phyloP scores from a whole-genome alignment of 2,329 filamentous ascomycete species.

The Diaporthe helianthi region DNA sequence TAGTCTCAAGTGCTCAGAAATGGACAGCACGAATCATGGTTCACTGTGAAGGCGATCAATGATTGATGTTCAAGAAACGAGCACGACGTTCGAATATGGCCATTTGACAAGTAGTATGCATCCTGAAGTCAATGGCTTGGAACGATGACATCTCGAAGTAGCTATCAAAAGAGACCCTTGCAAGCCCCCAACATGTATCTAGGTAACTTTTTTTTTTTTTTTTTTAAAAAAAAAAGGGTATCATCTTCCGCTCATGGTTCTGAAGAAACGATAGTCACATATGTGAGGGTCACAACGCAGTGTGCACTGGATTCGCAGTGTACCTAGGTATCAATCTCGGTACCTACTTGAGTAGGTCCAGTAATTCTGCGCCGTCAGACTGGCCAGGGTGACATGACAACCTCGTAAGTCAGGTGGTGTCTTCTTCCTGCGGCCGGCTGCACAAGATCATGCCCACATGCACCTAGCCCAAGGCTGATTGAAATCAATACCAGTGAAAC shows the following conservation, averaged over 20 bases:
- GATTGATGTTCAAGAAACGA: neutral
- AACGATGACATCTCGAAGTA: no score
- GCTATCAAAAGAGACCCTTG: neutral
- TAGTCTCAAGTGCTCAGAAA: conserved; percentile 34
- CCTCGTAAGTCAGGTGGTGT: conserved; percentile 5
- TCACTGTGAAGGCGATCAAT: neutral
- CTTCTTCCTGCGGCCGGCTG: neutral
- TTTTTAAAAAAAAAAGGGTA: neutral
- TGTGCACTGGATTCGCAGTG: neutral
- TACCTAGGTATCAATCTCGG: no score
- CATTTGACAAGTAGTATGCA: no score
- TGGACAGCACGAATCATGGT: neutral
- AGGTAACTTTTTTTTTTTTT: no score
- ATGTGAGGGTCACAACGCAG: neutral
- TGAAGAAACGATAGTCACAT: neutral
- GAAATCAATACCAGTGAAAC: neutral
- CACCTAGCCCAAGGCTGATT: neutral
- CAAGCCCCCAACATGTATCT: no score
- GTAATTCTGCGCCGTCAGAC: neutral
- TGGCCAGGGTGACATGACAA: neutral
- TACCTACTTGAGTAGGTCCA: no score
- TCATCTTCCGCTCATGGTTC: neutral
- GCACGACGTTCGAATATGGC: neutral
- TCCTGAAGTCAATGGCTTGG: no score
- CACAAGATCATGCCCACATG: neutral